Conservation (phyloP, 768 basidiomycete genomes). For the Lepiota subincarnata region DNA sequence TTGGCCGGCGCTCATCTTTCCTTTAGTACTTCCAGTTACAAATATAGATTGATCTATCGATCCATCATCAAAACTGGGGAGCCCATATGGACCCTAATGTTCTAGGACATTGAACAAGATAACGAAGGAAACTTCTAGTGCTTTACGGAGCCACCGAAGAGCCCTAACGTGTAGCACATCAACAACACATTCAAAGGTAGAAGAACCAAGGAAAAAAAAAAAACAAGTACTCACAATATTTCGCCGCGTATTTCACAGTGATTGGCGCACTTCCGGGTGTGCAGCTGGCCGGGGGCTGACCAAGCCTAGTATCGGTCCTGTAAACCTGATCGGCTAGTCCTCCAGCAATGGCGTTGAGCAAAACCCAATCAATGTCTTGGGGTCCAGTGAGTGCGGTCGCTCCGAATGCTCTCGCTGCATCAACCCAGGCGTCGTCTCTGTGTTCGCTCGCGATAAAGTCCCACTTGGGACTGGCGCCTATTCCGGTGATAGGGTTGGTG, state of each 20-base stretch:
- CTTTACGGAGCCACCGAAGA: background rate
- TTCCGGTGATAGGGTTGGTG: slow-evolving; percentile 36
- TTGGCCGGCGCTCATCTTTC: too few species aligned
- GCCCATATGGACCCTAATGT: too few species aligned
- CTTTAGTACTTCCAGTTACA: too few species aligned
- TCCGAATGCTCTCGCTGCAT: slow-evolving; percentile 34
- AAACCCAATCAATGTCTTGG: slow-evolving; percentile 49
- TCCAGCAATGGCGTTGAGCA: slow-evolving; percentile 38
- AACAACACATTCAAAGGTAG: too few species aligned
- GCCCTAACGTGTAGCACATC: background rate
- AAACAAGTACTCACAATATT: slow-evolving; percentile 40
- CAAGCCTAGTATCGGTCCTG: slow-evolving; percentile 44
- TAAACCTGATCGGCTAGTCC: slow-evolving; percentile 43
- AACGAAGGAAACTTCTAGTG: background rate
- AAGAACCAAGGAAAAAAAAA: background rate
- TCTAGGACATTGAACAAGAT: too few species aligned
- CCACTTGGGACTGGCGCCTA: slow-evolving; percentile 41
- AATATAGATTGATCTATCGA: too few species aligned
- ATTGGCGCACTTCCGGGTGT: slow-evolving; percentile 35
- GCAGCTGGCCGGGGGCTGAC: slow-evolving; percentile 47
- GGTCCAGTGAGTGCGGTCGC: slow-evolving; percentile 31
- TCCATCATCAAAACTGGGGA: too few species aligned
- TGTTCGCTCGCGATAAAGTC: slow-evolving; percentile 42
- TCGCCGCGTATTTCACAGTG: slow-evolving; percentile 46
- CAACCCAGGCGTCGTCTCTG: slow-evolving; percentile 35